phyloP scores from a whole-genome alignment of 106 monocot species.

The Xerophyta viscosa region DNA sequence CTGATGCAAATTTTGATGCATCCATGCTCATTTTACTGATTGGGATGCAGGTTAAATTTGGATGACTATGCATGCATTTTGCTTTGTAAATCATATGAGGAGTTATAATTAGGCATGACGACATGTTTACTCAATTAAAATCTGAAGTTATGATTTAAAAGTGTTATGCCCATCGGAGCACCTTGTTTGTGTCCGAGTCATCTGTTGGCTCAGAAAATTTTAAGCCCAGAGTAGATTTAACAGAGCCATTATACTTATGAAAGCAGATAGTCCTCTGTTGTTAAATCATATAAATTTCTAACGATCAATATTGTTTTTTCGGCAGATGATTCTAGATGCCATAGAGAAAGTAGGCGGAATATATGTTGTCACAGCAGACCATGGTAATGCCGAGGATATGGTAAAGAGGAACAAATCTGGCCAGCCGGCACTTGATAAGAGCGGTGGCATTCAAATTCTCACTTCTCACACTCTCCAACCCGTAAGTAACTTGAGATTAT shows the following conservation, averaged over 20 bases:
- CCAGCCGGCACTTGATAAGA: constrained; percentile 6
- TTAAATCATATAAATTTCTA: not conserved
- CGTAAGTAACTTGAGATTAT: constrained; percentile 18
- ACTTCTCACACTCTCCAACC: constrained; percentile 77
- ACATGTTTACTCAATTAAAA: not conserved
- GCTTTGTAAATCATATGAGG: not conserved
- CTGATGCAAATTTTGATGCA: too few species aligned
- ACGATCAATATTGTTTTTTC: not conserved
- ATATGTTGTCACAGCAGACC: constrained; percentile 69
- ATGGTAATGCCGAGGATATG: constrained; percentile 82
- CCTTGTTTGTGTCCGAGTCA: not conserved
- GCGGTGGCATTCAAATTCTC: constrained; percentile 49
- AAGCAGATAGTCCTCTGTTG: not conserved
- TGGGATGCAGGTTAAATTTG: too few species aligned
- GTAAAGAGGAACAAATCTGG: constrained; percentile 64
- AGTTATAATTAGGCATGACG: not conserved
- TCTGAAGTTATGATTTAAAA: not conserved
- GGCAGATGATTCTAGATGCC: constrained; percentile 58
- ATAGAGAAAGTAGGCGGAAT: constrained; percentile 61
- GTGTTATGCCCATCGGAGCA: not conserved
- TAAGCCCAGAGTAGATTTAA: too few species aligned
- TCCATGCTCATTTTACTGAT: too few species aligned
- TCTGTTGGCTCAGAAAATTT: too few species aligned
- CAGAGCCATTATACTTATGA: not conserved
- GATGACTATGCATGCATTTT: not conserved